Evolutionary conservation across 179 eudicot genomes (phyloP), one percentile per base, ranked within the genome.

Genomic region (Sideroxylon spinosum): DNA sequence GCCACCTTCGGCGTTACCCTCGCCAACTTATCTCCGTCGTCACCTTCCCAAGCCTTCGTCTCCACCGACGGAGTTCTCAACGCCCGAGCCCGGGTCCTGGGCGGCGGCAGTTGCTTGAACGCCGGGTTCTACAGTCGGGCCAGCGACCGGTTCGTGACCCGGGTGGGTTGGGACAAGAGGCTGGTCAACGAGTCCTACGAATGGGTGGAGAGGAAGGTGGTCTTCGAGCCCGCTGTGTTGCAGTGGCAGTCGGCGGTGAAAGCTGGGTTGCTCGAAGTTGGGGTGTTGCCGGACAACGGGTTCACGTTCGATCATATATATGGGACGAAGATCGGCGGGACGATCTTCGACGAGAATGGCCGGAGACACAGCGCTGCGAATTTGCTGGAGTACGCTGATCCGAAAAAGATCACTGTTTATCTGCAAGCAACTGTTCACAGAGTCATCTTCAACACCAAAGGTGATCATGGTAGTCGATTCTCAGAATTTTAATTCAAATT

Each of bases 281-380:
- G 98, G 2, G 84, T 93, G 0, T 19, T 32, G 65, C 98, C 98
- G 0, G 56, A 87, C 62, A 91, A 90, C 55, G 97, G 98, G 2
- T 95, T 85, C 78, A 91, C 95, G 8, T 93, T 52, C 37, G 97
- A 93, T 14, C 97, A 92, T 76, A 75, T 89, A 4, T 75, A 70
- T 6, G 98, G 98, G 68, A 92, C 97, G 0, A 92, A 94, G 66
- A 80, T 90, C 28, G 98, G 98, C 49, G 98, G 97, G n/a, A 83
- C 91, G 0, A 94, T 90, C 12, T 94, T 94, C 64, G 97, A 94
- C 81, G 67, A 14, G 44, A 59, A 85, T 65, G 97, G 92, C 22
- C 76, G 76, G 22, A 78, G 97, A 22, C 98, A 94, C 76, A 89
- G 95, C 1, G 92, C 96, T 29, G 98, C 97, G 56, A 96, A 92